These are phyloP conservation scores for Cucumis hystrix DNA, from an alignment of 306 rosid genomes.

Conservation along the genomic window DNA sequence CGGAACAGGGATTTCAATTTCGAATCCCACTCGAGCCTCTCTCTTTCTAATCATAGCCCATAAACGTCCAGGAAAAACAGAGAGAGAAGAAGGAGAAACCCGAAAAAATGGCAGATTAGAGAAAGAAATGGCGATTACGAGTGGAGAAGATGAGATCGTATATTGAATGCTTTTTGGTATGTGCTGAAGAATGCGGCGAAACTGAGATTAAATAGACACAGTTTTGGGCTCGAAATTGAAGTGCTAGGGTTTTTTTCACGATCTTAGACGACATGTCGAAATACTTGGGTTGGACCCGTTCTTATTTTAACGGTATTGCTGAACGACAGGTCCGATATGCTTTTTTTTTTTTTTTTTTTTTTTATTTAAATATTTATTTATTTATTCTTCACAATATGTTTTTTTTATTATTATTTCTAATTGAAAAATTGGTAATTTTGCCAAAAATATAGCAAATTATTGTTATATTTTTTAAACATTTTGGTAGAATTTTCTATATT, in stretches of 20 bases:
- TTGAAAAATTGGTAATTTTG: too few species aligned
- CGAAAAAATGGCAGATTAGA: too few species aligned
- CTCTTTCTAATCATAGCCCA: conserved; percentile 69
- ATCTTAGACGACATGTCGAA: conserved; percentile 4
- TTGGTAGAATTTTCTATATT: too few species aligned
- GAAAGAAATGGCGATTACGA: background rate
- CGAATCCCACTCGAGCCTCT: conserved; percentile 59
- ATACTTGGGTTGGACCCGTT: background rate
- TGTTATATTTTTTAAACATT: too few species aligned
- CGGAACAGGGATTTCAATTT: conserved; percentile 11
- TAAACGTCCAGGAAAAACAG: background rate
- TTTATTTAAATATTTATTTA: too few species aligned
- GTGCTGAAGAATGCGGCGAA: background rate
- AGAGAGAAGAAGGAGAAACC: background rate
- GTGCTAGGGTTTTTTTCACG: background rate
- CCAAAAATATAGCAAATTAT: too few species aligned
- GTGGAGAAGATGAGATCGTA: background rate
- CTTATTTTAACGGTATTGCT: background rate
- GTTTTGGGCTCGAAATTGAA: background rate
- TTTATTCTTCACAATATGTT: too few species aligned
- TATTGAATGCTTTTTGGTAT: background rate
- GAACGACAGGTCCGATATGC: background rate
- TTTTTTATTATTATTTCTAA: too few species aligned
- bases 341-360: too few species aligned
- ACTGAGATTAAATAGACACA: background rate